Base-by-base conservation (phyloP, 2,329 filamentous ascomycete genomes). In the Emmonsia crescens region DNA sequence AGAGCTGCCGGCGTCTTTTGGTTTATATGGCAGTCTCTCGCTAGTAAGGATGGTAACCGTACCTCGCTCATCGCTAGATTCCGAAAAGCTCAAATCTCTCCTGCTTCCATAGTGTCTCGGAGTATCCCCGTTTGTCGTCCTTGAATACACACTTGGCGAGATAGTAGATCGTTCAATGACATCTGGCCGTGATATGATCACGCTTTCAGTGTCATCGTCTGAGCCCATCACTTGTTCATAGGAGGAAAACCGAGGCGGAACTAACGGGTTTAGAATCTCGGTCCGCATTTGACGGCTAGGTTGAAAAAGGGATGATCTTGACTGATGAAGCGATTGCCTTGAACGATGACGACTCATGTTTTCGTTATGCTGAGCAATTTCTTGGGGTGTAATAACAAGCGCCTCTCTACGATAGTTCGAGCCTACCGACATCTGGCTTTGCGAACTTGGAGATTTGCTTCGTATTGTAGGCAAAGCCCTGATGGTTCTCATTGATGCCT, bases 101-200 rank as follows among this genome's bases (percentile, higher is more conserved):
- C 52, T 56, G 36, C 31, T 64, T 33, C 58, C 61, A 19, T 61
- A 51, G 21, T 46, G 59, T 40, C 44, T n/a, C 31, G 66, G 66
- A 14, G 67, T 64, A 55, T 67, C 62, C 21, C 69, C 70, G 57
- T 68, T 67, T 10, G 71, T 71, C 27, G 68, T 70, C 61, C 69
- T 65, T 4, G 73, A 74, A 62, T 74, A 74, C 27, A 73, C 64
- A 58, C 73, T 74, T 14, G 70, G 71, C 33, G 70, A 71, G 57
- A 59, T 62, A 62, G 59, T 64, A 57, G n/a, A 61, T 27, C 31
- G 46, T 9, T 54, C 42, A n/a, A 55, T 24, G 46, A 48, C 8
- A 54, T 29, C 16, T 4, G 60, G 52, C 12, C 59, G 58, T 51
- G 48, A 52, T 16, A 66, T 56, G 5, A 67, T 64, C 14, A 67